Conservation (phyloP, 139 green algal species). For the Closterium sp. region DNA sequence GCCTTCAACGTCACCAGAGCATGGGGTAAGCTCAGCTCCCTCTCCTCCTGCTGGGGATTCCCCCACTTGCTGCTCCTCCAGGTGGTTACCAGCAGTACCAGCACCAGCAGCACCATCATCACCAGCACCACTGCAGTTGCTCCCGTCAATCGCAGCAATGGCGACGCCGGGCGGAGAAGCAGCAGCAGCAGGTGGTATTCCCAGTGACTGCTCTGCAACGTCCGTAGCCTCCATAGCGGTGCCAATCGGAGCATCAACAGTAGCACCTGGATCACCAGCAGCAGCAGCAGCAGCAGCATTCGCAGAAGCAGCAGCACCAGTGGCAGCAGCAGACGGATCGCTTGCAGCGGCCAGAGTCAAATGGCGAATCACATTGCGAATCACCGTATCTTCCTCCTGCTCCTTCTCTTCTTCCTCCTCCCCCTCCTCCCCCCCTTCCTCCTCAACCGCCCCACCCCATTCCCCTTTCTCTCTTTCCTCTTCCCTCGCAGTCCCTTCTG, state of each 20-base stretch:
- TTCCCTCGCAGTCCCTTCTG: neutral
- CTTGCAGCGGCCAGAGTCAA: neutral
- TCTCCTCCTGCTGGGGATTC: neutral
- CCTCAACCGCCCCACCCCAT: neutral
- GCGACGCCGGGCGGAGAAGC: too few relatives aligned
- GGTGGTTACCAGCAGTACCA: neutral
- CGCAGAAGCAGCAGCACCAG: neutral
- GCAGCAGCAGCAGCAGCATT: neutral
- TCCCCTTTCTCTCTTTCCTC: neutral
- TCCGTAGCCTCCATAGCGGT: neutral
- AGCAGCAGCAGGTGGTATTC: neutral
- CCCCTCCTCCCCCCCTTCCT: neutral
- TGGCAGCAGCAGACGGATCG: neutral
- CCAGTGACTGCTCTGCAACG: neutral
- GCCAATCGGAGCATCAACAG: neutral
- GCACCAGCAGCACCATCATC: neutral
- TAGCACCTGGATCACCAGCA: neutral
- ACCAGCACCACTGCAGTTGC: neutral
- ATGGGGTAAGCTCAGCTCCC: neutral
- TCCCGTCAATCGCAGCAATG: neutral
- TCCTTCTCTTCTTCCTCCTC: neutral
- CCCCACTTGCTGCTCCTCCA: neutral
- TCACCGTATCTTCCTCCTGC: neutral
- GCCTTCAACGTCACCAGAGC: neutral
- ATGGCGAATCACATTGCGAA: neutral